Conservation (phyloP, 2,329 filamentous ascomycete species). For the Fusarium gaditjirri region DNA sequence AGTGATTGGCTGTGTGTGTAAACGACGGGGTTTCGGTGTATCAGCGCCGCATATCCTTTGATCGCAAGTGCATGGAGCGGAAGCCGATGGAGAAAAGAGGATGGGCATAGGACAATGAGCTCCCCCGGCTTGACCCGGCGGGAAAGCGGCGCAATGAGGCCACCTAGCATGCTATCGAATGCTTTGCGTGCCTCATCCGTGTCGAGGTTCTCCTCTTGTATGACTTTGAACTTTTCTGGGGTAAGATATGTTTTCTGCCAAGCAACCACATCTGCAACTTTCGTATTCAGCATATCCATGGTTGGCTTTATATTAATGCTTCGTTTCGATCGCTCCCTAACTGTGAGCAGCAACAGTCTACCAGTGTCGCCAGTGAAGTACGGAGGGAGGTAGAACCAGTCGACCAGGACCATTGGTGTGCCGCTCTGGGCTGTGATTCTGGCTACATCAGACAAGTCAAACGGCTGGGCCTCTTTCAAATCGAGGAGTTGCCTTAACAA, state of each 20-base stretch:
- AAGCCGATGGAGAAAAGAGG: neutral
- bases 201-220: neutral
- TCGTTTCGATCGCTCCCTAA: neutral
- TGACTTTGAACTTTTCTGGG: neutral
- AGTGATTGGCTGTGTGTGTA: neutral
- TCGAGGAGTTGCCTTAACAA: neutral
- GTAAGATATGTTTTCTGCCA: neutral
- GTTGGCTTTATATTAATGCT: neutral
- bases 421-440: neutral
- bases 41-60: rapidly evolving
- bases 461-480: neutral
- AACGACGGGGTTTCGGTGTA: neutral
- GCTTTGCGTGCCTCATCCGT: neutral
- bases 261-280: neutral
- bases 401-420: neutral
- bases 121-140: neutral
- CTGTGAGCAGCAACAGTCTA: neutral
- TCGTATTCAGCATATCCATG: neutral
- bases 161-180: neutral
- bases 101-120: neutral
- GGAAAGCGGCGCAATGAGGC: neutral
- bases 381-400: neutral
- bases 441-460: neutral
- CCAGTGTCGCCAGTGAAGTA: neutral
- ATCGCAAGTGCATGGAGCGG: neutral